Base-by-base conservation (phyloP, 768 basidiomycete genomes). In the Rhizopogon rudus region DNA sequence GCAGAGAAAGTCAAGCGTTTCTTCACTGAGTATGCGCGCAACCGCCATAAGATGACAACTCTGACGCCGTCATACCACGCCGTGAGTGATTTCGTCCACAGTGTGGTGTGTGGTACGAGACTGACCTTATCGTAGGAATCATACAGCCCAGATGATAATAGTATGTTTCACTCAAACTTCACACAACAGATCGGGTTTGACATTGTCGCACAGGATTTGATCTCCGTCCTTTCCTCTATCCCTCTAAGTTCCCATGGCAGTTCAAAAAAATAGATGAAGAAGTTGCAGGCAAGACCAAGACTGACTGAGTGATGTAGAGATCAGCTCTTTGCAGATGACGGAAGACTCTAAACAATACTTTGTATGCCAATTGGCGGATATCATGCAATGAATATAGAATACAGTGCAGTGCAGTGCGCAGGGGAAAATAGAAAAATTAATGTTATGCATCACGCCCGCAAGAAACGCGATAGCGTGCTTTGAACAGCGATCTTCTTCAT, bases 11-110 rank as follows among this genome's bases (percentile, higher is more conserved):
- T 99, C 64, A 98, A 99, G 69, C 73, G 85, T 40, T 99, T 99
- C 77, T 98, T 92, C 77, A 96, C 94, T 62, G 93, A 97, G 68
- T 86, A 99, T 62, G 97, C 97, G 0, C 79, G 95, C 52, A 99
- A 99, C 69, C 75, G 95, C 44, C 97, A 98, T 75, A 99, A 99
- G 82, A 98, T 99, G 94, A 96, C 94, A 25, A 96, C 93, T 0
- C 67, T 97, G 58, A 97, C 94, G 2, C 94, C 94, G 1, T 81
- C 92, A 1, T 97, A 97, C 64, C 94, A 97, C 67, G 94, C 94
- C 46, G 96, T 88, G 59, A 65, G 91, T 77, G 6, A 20, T 25
- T 35, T 16, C 55, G 51, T 17, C 22, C 37, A 31, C 20, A 31
- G n/a, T 3, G 14, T 31, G 7, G 16, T 17, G n/a, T 3, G 14